Evolutionary conservation across 108 stramenopile species (phyloP), one percentile per base, ranked within the genome.

Genomic region (Parmales sp.): DNA sequence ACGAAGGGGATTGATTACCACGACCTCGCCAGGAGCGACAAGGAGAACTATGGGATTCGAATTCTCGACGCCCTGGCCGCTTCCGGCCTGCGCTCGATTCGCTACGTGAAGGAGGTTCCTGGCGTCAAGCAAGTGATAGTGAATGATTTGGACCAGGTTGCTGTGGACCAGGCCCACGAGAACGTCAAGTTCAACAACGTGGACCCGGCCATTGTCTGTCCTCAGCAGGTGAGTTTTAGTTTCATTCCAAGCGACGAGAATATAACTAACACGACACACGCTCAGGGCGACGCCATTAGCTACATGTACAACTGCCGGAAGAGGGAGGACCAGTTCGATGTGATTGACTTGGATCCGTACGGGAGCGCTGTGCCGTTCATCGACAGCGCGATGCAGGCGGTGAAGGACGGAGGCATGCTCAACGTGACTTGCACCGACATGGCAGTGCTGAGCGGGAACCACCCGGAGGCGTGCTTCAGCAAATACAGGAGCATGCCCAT

Each of bases 341-440:
- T 98, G 48, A 93, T 98, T 74, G 98, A 99, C 71, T 75, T 99
- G 23, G 98, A 99, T 78, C 98, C 98, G 16, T 99, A 99, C 74
- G 98, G 98, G 0, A 79, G 83, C n/a, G 92, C 95, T 34, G 90
- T 94, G 7, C 95, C 97, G 5, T 98, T 99, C 70, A 65, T 97
- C 11, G 98, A 99, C 74, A 85, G 82, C 3, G 93, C 96, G 2
- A 81, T 99, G n/a, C 91, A 94, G 80, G 73, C 85, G 37, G 84
- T 98, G 1, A 74, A 69, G 36, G 81, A 87, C 51, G 97, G 97
- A 16, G 98, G 98, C 19, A 69, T 99, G 34, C 50, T 99, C 49
- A 89, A 89, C 72, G 76, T 98, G 38, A 99, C 98, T 0, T 95
- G 93, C 73, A 99, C 98, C 25, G 98, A 98, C 70, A 95, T 98